phyloP scores from a whole-genome alignment of 257 asterid genomes.

The Capsicum pubescens region DNA sequence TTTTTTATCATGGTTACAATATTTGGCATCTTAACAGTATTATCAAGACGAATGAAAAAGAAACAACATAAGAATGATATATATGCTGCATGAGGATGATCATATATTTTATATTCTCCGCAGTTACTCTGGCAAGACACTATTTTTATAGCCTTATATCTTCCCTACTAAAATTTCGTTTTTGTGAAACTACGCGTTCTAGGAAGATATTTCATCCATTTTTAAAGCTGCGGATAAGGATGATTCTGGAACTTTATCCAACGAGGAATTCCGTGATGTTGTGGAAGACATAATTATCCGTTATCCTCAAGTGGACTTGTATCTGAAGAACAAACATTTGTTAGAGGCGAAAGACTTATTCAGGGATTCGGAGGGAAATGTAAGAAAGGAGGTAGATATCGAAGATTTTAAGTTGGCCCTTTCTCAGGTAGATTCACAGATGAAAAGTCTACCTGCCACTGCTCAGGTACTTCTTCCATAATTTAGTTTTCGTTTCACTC shows the following conservation, averaged over 20 bases:
- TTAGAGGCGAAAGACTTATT: slow-evolving; percentile 61
- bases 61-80: slow-evolving; percentile 15
- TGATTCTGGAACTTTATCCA: slow-evolving; percentile 80
- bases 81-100: not conserved
- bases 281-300: slow-evolving; percentile 78
- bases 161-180: not conserved
- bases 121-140: not conserved
- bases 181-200: not conserved
- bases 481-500: not conserved
- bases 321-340: slow-evolving; percentile 66
- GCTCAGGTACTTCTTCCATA: slow-evolving; percentile 65
- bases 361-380: slow-evolving; percentile 68
- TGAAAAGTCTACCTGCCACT: slow-evolving; percentile 97
- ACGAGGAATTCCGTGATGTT: slow-evolving; percentile 81
- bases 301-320: slow-evolving; percentile 86
- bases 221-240: slow-evolving; percentile 83
- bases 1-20: not conserved
- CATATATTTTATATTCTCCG: not conserved
- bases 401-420: slow-evolving; percentile 83
- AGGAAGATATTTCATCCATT: slow-evolving; percentile 87
- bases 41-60: not conserved
- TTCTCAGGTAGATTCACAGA: slow-evolving; percentile 83
- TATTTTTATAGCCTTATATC: not conserved
- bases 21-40: not conserved
- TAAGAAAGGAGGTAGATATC: slow-evolving; percentile 71